A percentile compares a stretch with the other conserved stretches of the same genome.
These are phyloP conservation scores for Microstegium vimineum DNA, from an alignment of 176 grass and related monocot genomes.

Conservation along the genomic window DNA sequence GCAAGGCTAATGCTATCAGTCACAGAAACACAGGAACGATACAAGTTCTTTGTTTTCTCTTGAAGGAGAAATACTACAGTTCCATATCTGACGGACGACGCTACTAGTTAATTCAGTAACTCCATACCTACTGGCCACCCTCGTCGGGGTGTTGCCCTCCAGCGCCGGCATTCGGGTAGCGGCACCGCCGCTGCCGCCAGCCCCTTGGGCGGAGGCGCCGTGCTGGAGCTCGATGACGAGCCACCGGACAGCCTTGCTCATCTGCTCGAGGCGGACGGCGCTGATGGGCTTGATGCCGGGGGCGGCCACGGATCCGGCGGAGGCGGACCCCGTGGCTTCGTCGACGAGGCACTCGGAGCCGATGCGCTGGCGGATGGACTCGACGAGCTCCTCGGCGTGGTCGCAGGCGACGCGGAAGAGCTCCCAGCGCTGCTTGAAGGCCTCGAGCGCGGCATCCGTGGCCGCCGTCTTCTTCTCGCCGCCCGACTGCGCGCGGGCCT, in stretches of 20 bases:
- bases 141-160: conserved; percentile 57
- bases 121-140: conserved; percentile 61
- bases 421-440: conserved; percentile 83
- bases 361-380: conserved; percentile 81
- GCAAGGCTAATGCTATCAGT: neutral
- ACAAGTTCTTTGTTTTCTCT: neutral
- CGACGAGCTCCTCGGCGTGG: conserved; percentile 78
- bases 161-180: conserved; percentile 5
- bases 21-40: neutral
- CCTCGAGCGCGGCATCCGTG: conserved; percentile 63
- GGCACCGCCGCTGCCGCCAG: neutral
- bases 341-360: conserved; percentile 91
- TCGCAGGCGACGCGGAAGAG: conserved; percentile 78
- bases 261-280: conserved; percentile 77
- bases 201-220: neutral
- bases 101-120: conserved; percentile 11
- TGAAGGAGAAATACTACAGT: neutral
- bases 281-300: conserved; percentile 67
- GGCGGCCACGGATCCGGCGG: neutral
- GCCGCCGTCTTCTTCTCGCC: conserved; percentile 50
- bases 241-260: conserved; percentile 84
- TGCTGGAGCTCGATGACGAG: conserved; percentile 80
- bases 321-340: conserved; percentile 56
- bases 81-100: neutral
- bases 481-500: conserved; percentile 44